phyloP scores from a whole-genome alignment of 1,284 basidiomycete genomes.

The Pseudozyma sp. region DNA sequence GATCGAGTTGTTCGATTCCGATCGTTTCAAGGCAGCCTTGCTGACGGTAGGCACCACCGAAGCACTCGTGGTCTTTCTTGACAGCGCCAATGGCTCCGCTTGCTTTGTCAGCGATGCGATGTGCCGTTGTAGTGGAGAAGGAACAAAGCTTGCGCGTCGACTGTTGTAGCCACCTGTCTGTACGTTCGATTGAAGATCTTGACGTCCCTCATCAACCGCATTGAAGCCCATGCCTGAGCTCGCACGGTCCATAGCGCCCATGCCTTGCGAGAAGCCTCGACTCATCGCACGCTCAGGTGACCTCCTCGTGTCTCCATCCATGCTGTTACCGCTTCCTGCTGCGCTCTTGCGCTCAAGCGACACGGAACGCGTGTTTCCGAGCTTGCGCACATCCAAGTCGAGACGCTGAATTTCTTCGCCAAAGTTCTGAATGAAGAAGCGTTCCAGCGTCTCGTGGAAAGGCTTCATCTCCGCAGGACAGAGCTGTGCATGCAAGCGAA shows the following conservation, averaged over 20 bases:
- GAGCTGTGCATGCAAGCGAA: constrained; percentile 83
- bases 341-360: constrained; percentile 20
- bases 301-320: constrained; percentile 26
- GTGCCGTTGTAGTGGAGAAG: constrained; percentile 52
- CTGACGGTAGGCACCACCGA: not conserved
- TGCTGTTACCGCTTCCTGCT: constrained; percentile 5
- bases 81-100: constrained; percentile 10
- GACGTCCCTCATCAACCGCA: constrained; percentile 21
- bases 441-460: constrained; percentile 90
- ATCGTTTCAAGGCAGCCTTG: constrained; percentile 7
- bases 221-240: constrained; percentile 16
- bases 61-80: not conserved
- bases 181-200: constrained; percentile 36
- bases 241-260: constrained; percentile 45
- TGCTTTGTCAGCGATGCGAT: constrained; percentile 45
- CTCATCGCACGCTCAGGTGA: constrained; percentile 41
- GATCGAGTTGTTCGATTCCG: constrained; percentile 18
- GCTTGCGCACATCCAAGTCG: constrained; percentile 44
- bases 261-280: constrained; percentile 32
- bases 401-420: constrained; percentile 78
- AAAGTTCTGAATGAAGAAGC: constrained; percentile 88
- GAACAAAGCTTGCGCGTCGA: constrained; percentile 15
- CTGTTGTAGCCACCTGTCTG: constrained; percentile 9
- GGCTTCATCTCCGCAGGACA: constrained; percentile 87
- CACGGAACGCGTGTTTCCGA: constrained; percentile 14